Conservation (phyloP, 768 basidiomycete genomes). For the Boletus coccyginus region DNA sequence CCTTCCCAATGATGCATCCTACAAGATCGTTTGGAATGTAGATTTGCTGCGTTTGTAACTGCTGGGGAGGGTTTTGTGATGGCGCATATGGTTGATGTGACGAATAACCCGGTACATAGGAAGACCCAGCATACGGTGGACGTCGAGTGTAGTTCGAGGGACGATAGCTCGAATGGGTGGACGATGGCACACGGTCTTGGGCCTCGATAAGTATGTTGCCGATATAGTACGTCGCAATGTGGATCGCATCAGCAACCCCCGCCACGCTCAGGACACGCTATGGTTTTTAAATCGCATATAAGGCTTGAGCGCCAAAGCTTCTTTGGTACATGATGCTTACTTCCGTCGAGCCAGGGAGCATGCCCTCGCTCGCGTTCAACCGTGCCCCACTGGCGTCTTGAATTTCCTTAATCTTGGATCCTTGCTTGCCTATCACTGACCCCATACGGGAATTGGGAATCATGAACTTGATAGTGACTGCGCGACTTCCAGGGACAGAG, state of each 20-base stretch:
- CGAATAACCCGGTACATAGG: slow-evolving; percentile 69
- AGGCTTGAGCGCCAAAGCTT: slow-evolving; percentile 6
- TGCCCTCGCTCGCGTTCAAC: slow-evolving; percentile 94
- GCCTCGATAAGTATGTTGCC: slow-evolving; percentile 96
- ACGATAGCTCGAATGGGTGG: slow-evolving; percentile 55
- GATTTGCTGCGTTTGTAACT: slow-evolving; percentile 94
- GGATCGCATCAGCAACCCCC: slow-evolving; percentile 97
- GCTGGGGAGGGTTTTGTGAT: slow-evolving; percentile 61
- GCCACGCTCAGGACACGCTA: slow-evolving; percentile 97
- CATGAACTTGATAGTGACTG: slow-evolving; percentile 99
- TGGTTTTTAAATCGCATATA: slow-evolving; percentile 14
- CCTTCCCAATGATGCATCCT: slow-evolving; percentile 97
- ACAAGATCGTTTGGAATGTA: slow-evolving; percentile 98
- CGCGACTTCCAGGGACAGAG: slow-evolving; percentile 95
- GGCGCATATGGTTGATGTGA: slow-evolving; percentile 43
- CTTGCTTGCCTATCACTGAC: slow-evolving; percentile 96
- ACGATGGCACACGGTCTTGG: slow-evolving; percentile 76
- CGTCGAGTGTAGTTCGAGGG: slow-evolving; percentile 60
- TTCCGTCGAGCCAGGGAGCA: slow-evolving; percentile 99
- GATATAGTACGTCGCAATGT: slow-evolving; percentile 99
- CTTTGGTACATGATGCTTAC: slow-evolving; percentile 40
- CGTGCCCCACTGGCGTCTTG: slow-evolving; percentile 97
- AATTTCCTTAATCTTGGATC: slow-evolving; percentile 98
- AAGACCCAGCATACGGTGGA: slow-evolving; percentile 49
- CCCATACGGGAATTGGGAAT: slow-evolving; percentile 99